Percentiles rank a stretch among this genome's conserved stretches.
Conservation (phyloP, 768 basidiomycete genomes). For the Tricholoma furcatifolium region DNA sequence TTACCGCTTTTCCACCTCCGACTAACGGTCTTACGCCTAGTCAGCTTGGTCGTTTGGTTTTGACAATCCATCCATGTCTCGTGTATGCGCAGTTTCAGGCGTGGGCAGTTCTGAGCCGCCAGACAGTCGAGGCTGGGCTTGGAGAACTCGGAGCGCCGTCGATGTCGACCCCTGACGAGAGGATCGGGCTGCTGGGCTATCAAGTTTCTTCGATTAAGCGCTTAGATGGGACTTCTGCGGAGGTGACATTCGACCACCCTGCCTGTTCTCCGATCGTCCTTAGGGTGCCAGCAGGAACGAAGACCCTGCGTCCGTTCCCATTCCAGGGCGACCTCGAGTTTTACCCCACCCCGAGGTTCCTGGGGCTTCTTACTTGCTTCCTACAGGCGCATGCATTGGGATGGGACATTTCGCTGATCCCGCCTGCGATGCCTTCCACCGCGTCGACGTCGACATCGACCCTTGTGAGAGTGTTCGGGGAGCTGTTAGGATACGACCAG, state of each 20-base stretch:
- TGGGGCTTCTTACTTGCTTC: constrained; percentile 57
- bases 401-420: constrained; percentile 65
- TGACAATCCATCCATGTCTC: constrained; percentile 60
- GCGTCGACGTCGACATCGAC: constrained; percentile 62
- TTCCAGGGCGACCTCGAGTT: constrained; percentile 39
- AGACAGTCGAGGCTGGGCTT: constrained; percentile 52
- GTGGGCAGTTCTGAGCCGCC: constrained; percentile 60
- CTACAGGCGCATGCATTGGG: constrained; percentile 63
- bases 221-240: constrained; percentile 35
- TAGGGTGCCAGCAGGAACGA: constrained; percentile 50
- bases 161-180: constrained; percentile 37
- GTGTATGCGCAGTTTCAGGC: constrained; percentile 56
- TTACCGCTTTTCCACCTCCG: constrained; percentile 49
- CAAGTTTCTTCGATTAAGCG: constrained; percentile 38
- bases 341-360: constrained; percentile 46
- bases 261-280: constrained; percentile 27
- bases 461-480: constrained; percentile 52
- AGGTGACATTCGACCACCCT: constrained; percentile 40
- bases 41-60: constrained; percentile 52
- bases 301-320: constrained; percentile 44
- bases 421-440: constrained; percentile 55
- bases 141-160: constrained; percentile 52
- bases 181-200: constrained; percentile 55
- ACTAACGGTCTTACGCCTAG: constrained; percentile 32
- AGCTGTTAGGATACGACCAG: constrained; percentile 57